These are phyloP conservation scores for Carallia pectinifolia DNA, from an alignment of 345 rosid species.

Conservation along the genomic window DNA sequence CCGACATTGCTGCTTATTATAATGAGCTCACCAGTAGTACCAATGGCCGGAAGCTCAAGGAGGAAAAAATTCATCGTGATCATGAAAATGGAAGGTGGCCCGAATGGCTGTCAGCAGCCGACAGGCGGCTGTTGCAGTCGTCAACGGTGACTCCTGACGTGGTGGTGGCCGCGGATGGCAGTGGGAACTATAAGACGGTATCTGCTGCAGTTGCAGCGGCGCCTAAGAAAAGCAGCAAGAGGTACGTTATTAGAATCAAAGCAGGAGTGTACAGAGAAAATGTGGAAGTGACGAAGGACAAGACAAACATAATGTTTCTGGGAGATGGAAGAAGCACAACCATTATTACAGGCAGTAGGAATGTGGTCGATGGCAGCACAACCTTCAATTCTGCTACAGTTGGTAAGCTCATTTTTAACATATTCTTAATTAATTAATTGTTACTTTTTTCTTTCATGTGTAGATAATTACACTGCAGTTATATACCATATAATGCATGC, in stretches of 20 bases:
- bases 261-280: slow-evolving; percentile 80
- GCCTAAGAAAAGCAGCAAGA: slow-evolving; percentile 53
- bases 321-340: slow-evolving; percentile 75
- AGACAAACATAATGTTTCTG: slow-evolving; percentile 68
- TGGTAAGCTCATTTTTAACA: slow-evolving; percentile 39
- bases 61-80: slow-evolving; percentile 9
- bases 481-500: too few relatives aligned
- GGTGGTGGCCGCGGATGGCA: slow-evolving; percentile 84
- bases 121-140: slow-evolving; percentile 65
- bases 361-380: slow-evolving; percentile 73
- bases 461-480: too few relatives aligned
- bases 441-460: not conserved
- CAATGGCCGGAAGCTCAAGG: slow-evolving; percentile 43
- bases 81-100: slow-evolving; percentile 51
- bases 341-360: slow-evolving; percentile 64
- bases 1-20: slow-evolving; percentile 37
- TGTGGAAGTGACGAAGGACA: slow-evolving; percentile 64
- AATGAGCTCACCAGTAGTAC: slow-evolving; percentile 21
- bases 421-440: not conserved
- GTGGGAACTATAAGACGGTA: slow-evolving; percentile 62
- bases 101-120: slow-evolving; percentile 62
- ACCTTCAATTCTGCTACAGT: slow-evolving; percentile 95
- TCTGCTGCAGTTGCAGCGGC: slow-evolving; percentile 71
- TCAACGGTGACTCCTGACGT: slow-evolving; percentile 53
- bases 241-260: slow-evolving; percentile 66